Conservation (phyloP, 768 basidiomycete species). For the Russula ochroleuca region DNA sequence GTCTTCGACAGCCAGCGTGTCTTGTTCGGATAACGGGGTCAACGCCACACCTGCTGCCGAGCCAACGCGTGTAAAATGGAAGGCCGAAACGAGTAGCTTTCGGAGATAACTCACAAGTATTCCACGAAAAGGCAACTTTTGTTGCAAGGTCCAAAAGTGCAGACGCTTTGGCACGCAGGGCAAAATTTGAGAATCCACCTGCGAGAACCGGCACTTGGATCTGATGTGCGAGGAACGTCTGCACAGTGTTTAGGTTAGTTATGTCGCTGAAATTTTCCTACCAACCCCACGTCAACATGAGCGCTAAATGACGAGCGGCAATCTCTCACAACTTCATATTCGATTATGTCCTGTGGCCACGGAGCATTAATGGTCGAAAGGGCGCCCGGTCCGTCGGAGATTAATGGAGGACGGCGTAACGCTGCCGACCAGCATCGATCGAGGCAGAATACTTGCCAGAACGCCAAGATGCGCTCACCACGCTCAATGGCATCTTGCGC, state of each 20-base stretch:
- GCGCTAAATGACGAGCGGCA: conserved; percentile 4
- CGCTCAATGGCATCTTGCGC: conserved; percentile 56
- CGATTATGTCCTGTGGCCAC: conserved; percentile 70
- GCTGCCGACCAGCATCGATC: conserved; percentile 80
- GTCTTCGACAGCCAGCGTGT: conserved; percentile 58
- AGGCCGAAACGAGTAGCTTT: conserved; percentile 18
- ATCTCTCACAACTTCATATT: conserved; percentile 60
- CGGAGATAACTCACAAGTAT: conserved; percentile 43
- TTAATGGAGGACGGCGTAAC: conserved; percentile 59
- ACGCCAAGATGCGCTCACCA: conserved; percentile 67
- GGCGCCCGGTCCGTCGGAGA: conserved; percentile 58
- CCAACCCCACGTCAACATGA: neutral
- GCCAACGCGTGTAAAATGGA: conserved; percentile 4
- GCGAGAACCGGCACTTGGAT: conserved; percentile 47
- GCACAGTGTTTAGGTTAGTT: conserved; percentile 54
- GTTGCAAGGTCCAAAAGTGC: conserved; percentile 68
- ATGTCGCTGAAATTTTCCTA: conserved; percentile 57
- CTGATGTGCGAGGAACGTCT: conserved; percentile 51
- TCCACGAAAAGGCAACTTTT: conserved; percentile 56
- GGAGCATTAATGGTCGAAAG: conserved; percentile 62
- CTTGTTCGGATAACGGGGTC: conserved; percentile 49
- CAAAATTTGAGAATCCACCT: conserved; percentile 57
- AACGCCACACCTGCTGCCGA: conserved; percentile 35
- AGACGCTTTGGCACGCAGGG: conserved; percentile 72
- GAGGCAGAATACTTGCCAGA: conserved; percentile 80